Conservation (phyloP, 1,284 basidiomycete species). For the Microbotryum intermedium region DNA sequence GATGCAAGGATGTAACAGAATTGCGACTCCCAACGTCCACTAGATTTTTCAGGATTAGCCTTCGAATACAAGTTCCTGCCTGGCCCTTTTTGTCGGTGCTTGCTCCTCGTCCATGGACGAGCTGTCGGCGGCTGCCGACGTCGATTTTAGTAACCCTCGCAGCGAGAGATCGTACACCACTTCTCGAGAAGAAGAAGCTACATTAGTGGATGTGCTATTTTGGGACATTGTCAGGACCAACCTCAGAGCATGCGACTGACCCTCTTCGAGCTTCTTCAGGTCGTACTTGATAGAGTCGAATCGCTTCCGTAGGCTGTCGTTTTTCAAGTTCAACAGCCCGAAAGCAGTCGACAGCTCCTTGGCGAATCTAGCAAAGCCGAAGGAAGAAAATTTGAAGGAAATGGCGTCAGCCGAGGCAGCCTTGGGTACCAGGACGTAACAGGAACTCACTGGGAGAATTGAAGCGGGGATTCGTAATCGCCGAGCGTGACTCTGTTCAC, state of each 20-base stretch:
- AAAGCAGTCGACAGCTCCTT: conserved; percentile 75
- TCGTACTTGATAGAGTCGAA: conserved; percentile 59
- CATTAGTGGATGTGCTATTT: neutral
- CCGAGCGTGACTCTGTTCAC: conserved; percentile 74
- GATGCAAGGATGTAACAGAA: too few species aligned
- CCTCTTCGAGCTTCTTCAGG: conserved; percentile 83
- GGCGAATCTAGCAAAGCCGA: conserved; percentile 48
- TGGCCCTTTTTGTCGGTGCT: neutral
- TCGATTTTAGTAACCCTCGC: conserved; percentile 47
- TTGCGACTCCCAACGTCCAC: too few species aligned
- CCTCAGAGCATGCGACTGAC: conserved; percentile 40
- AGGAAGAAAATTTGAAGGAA: neutral
- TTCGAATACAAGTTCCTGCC: neutral
- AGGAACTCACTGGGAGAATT: conserved; percentile 16
- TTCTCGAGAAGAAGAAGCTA: conserved; percentile 35
- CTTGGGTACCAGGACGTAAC: too few species aligned
- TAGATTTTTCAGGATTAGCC: too few species aligned
- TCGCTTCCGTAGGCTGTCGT: conserved; percentile 63
- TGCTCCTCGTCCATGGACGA: neutral
- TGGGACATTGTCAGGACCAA: too few species aligned
- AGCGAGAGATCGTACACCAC: conserved; percentile 78
- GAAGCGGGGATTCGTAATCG: conserved; percentile 65
- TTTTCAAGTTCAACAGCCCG: conserved; percentile 82
- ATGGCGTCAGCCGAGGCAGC: neutral
- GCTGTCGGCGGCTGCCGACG: neutral